phyloP scores from a whole-genome alignment of 306 rosid genomes.

The Begonia loranthoides region DNA sequence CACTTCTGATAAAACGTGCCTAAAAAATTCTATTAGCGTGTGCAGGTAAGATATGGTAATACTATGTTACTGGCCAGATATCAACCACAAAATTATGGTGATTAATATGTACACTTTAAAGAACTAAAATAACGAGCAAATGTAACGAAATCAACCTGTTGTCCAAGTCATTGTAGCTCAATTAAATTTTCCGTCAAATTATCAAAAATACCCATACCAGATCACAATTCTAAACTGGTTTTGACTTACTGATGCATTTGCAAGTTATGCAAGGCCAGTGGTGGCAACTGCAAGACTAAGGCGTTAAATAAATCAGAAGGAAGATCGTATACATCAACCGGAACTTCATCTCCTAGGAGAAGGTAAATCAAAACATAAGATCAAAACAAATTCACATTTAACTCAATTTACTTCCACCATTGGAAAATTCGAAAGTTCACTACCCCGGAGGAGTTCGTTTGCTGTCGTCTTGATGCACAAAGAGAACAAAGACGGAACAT shows the following conservation, averaged over 20 bases:
- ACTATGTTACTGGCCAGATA: too few species aligned
- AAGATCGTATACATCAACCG: slow-evolving; percentile 26
- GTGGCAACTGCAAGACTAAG: slow-evolving; percentile 36
- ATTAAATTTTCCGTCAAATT: too few species aligned
- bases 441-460: slow-evolving; percentile 29
- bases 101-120: too few species aligned
- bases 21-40: too few species aligned
- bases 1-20: too few species aligned
- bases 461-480: slow-evolving; percentile 37
- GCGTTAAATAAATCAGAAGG: slow-evolving; percentile 34
- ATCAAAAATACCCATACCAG: too few species aligned
- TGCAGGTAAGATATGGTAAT: too few species aligned
- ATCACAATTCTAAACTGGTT: too few species aligned
- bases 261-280: slow-evolving; percentile 34
- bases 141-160: too few species aligned
- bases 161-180: too few species aligned
- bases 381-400: neutral
- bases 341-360: slow-evolving; percentile 29
- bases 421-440: neutral
- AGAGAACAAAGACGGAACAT: slow-evolving; percentile 36
- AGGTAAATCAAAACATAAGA: slow-evolving; percentile 8
- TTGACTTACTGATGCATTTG: slow-evolving; percentile 28
- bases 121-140: too few species aligned
- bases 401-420: neutral
- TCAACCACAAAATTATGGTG: too few species aligned